Conservation (phyloP, 2,329 filamentous ascomycete genomes). For the Fusarium fracticaudum region DNA sequence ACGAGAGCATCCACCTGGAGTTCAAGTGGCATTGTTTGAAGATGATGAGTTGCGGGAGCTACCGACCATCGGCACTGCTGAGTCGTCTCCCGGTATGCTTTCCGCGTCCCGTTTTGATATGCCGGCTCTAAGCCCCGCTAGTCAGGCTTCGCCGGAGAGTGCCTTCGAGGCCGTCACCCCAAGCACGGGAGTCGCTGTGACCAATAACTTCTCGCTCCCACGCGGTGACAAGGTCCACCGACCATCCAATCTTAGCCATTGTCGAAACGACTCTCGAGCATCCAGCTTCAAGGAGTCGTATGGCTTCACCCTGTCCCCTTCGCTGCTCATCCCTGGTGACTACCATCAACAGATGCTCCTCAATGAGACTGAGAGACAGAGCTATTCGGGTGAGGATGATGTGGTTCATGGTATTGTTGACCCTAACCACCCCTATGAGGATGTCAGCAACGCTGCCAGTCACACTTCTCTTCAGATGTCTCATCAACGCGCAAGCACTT, state of each 20-base stretch:
- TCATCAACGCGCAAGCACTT: constrained; percentile 63
- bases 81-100: constrained; percentile 43
- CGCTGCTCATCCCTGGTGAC: constrained; percentile 69
- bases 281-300: constrained; percentile 68
- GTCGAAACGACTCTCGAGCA: constrained; percentile 56
- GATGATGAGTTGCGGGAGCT: constrained; percentile 40
- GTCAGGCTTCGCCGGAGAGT: constrained; percentile 54
- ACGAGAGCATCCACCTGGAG: constrained; percentile 37
- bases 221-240: constrained; percentile 49
- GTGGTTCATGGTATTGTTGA: constrained; percentile 32
- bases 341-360: constrained; percentile 64
- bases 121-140: constrained; percentile 61
- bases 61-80: constrained; percentile 23
- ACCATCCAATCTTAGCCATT: constrained; percentile 45
- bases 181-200: constrained; percentile 46
- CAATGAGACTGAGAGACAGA: constrained; percentile 41
- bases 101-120: constrained; percentile 50
- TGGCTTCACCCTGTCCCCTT: constrained; percentile 68
- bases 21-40: constrained; percentile 36
- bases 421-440: constrained; percentile 31
- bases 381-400: constrained; percentile 49
- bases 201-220: constrained; percentile 64
- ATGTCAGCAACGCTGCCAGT: constrained; percentile 27
- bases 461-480: constrained; percentile 33
- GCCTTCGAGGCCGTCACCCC: constrained; percentile 59